Percentiles rank a stretch among this genome's conserved stretches.
These are phyloP conservation scores for Calycina marina DNA, from an alignment of 2,329 filamentous ascomycete species.

Conservation along the genomic window DNA sequence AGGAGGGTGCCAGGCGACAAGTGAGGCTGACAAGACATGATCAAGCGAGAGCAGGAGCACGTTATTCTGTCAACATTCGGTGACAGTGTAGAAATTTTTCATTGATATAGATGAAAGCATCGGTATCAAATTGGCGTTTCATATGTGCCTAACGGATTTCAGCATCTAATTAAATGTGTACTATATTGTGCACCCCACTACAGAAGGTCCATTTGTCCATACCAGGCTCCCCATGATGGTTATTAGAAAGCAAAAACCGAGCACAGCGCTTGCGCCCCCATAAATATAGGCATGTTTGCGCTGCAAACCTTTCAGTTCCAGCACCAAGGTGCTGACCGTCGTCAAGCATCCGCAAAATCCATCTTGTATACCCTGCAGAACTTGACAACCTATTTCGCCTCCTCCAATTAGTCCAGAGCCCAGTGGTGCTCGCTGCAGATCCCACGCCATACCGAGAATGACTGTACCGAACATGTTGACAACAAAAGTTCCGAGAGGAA, in stretches of 20 bases:
- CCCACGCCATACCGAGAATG: constrained; percentile 61
- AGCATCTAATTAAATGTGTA: no score
- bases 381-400: constrained; percentile 48
- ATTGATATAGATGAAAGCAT: no score
- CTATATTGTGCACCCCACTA: constrained; percentile 17
- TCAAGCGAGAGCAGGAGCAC: no score
- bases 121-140: no score
- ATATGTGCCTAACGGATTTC: no score
- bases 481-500: constrained; percentile 74
- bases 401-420: no score
- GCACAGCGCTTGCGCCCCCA: constrained; percentile 42
- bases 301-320: constrained; percentile 39
- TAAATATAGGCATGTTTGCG: constrained; percentile 53
- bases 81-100: no score
- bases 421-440: constrained; percentile 53
- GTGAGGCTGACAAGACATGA: no score
- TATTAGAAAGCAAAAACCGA: constrained; percentile 44
- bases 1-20: no score
- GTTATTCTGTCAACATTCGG: no score
- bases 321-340: constrained; percentile 53
- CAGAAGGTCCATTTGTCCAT: constrained; percentile 49
- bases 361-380: constrained; percentile 51
- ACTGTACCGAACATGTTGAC: constrained; percentile 69
- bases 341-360: constrained; percentile 54
- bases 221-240: constrained; percentile 60